These are phyloP conservation scores for Eucalyptus guilfoylei DNA, from an alignment of 345 rosid genomes.

Conservation along the genomic window DNA sequence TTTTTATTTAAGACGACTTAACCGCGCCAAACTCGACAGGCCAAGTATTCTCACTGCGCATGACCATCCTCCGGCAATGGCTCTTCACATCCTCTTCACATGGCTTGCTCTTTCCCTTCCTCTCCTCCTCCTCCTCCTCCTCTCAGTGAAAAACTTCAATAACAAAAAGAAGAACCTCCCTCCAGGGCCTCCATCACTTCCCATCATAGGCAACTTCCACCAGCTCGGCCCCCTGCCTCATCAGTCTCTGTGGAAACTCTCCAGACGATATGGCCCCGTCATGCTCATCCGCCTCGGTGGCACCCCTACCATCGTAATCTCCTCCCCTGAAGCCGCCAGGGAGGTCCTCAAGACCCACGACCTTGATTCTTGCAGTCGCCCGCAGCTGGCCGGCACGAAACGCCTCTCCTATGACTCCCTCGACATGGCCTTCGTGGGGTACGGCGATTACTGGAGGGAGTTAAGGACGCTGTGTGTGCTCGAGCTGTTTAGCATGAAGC, in stretches of 20 bases:
- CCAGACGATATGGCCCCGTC: constrained; percentile 10
- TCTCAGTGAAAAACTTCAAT: background rate
- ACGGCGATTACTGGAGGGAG: constrained; percentile 4
- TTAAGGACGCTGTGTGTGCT: constrained; percentile 11
- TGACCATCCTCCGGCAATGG: background rate
- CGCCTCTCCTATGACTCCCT: constrained; percentile 15
- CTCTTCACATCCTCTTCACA: background rate
- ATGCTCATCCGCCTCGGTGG: constrained; percentile 13
- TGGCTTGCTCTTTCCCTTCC: background rate
- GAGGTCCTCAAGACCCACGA: constrained; percentile 10
- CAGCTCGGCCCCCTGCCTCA: background rate
- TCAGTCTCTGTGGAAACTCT: constrained; percentile 1
- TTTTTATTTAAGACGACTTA: background rate
- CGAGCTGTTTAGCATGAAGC: constrained; percentile 8
- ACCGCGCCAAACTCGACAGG: background rate
- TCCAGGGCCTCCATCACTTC: background rate
- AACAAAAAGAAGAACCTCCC: background rate
- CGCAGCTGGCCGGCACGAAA: background rate
- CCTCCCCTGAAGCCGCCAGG: constrained; percentile 7
- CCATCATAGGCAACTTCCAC: background rate
- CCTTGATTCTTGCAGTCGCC: constrained; percentile 1
- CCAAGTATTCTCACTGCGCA: background rate
- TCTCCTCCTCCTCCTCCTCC: background rate
- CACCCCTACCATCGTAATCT: background rate
- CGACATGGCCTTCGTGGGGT: constrained; percentile 14